These are phyloP conservation scores for Nicotiana attenuata DNA, from an alignment of 257 asterid species.

Conservation along the genomic window DNA sequence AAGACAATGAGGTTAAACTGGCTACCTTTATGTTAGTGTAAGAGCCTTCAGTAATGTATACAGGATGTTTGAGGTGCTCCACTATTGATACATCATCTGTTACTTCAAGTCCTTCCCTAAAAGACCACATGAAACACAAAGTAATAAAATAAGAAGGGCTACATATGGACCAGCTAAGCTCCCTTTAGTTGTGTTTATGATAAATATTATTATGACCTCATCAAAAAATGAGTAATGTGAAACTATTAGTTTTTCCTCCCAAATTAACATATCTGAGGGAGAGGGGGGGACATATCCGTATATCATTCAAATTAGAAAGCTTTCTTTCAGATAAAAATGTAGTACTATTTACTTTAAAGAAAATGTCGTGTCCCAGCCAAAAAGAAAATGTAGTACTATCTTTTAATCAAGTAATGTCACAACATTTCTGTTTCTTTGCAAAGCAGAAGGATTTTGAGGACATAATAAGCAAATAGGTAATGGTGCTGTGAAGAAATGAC, in stretches of 20 bases:
- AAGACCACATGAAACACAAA: constrained; percentile 8
- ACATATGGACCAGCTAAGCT: no score
- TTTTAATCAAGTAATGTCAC: background rate
- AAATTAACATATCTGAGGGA: background rate
- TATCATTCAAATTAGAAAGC: background rate
- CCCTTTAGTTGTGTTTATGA: no score
- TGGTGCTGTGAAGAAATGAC: background rate
- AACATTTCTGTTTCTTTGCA: background rate
- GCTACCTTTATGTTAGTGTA: constrained; percentile 96
- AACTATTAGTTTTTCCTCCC: no score
- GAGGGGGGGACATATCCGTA: background rate
- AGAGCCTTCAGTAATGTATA: constrained; percentile 88
- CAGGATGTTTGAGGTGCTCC: constrained; percentile 93
- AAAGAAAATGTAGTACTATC: background rate
- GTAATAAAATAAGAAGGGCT: background rate
- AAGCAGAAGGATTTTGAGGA: background rate
- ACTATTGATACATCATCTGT: constrained; percentile 97
- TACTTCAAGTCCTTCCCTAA: constrained; percentile 95
- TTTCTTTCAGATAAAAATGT: background rate
- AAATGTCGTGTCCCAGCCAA: background rate
- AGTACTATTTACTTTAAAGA: background rate
- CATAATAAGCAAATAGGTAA: background rate
- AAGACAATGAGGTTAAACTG: background rate
- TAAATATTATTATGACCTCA: no score
- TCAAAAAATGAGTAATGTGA: no score